Evolutionary conservation across 345 rosid genomes (phyloP).

Genomic region (thale cress (Arabidopsis thaliana)): DNA sequence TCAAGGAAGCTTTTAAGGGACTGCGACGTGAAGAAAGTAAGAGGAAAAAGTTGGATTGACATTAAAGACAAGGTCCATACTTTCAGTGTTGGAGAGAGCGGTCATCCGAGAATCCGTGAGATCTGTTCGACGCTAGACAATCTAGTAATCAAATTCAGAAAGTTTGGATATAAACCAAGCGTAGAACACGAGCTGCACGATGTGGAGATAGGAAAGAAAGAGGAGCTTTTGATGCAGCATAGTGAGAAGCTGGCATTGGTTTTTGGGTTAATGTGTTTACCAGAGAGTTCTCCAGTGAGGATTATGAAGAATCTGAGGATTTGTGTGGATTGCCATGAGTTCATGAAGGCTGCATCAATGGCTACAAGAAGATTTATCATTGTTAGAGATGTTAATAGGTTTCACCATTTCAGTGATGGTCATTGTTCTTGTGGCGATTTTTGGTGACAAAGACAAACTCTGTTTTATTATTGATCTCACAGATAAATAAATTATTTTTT

Average conservation of each 20-base stretch:
- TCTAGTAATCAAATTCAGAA: conserved; percentile 57
- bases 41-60: conserved; percentile 84
- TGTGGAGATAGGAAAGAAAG: conserved; percentile 61
- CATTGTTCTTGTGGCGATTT: conserved; percentile 72
- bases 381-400: conserved; percentile 71
- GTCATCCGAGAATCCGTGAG: conserved; percentile 64
- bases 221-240: conserved; percentile 64
- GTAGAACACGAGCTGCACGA: conserved; percentile 62
- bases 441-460: conserved; percentile 52
- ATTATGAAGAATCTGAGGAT: conserved; percentile 81
- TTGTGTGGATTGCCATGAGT: conserved; percentile 82
- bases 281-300: conserved; percentile 53
- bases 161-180: conserved; percentile 56
- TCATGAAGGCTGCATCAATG: conserved; percentile 69
- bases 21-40: conserved; percentile 60
- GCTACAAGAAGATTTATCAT: conserved; percentile 57
- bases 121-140: conserved; percentile 54
- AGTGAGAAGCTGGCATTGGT: conserved; percentile 77
- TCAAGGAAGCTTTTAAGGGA: conserved; percentile 67
- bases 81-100: conserved; percentile 65
- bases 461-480: neutral
- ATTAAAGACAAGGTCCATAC: conserved; percentile 65
- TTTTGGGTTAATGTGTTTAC: conserved; percentile 62
- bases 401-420: conserved; percentile 73
- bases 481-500: neutral